Conservation (phyloP, 306 rosid genomes). For the Inga leiocalycina region DNA sequence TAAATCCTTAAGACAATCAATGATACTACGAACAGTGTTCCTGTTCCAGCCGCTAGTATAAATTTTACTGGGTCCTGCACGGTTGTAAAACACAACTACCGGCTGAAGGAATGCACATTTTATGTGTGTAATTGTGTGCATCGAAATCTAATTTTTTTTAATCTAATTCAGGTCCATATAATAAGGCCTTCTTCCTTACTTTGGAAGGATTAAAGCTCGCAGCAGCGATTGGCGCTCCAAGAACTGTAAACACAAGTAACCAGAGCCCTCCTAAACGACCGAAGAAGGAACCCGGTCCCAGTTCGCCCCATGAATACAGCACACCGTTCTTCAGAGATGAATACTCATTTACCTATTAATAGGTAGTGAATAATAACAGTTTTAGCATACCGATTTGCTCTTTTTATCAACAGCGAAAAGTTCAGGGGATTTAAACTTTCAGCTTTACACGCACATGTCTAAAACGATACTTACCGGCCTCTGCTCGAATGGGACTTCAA, state of each 20-base stretch:
- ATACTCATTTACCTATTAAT: slow-evolving; percentile 89
- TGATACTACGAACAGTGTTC: slow-evolving; percentile 92
- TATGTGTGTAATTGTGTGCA: not conserved
- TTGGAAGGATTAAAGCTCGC: slow-evolving; percentile 96
- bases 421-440: slow-evolving; percentile 2
- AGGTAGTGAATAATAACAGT: not conserved
- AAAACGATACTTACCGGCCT: slow-evolving; percentile 62
- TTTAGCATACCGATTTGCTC: slow-evolving; percentile 7
- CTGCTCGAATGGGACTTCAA: slow-evolving; percentile 93
- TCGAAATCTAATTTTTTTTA: slow-evolving; percentile 3
- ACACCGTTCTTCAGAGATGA: slow-evolving; percentile 75
- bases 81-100: slow-evolving; percentile 21
- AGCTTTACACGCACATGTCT: not conserved
- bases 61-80: slow-evolving; percentile 93
- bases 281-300: slow-evolving; percentile 80
- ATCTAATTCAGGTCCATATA: slow-evolving; percentile 16
- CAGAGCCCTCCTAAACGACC: slow-evolving; percentile 97
- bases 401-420: not conserved
- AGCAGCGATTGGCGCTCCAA: slow-evolving; percentile 88
- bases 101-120: slow-evolving; percentile 18
- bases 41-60: slow-evolving; percentile 93
- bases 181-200: slow-evolving; percentile 49
- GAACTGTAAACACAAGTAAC: slow-evolving; percentile 69
- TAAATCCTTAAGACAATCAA: slow-evolving; percentile 83
- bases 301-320: slow-evolving; percentile 92